A percentile compares a stretch with the other conserved stretches of the same genome.
Conservation (phyloP, 163 green algal genomes). For the Volvox carteri region DNA sequence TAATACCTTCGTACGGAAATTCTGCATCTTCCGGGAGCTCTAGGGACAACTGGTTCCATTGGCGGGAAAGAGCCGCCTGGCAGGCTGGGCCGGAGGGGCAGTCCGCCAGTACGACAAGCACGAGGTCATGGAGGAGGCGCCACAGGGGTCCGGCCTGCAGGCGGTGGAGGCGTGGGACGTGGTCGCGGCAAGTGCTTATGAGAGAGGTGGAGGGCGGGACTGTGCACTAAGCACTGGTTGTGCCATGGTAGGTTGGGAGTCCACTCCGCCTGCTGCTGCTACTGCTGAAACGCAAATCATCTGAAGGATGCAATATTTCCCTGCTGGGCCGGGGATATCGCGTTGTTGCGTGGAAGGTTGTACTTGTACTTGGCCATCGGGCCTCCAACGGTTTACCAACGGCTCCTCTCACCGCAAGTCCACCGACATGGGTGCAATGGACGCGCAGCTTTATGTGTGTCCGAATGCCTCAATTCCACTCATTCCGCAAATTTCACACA, state of each 20-base stretch:
- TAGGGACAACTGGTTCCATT: not conserved
- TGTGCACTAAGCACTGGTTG: no score
- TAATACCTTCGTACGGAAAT: constrained; percentile 10
- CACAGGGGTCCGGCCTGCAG: constrained; percentile 16
- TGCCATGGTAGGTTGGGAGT: not conserved
- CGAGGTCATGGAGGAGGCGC: constrained; percentile 33
- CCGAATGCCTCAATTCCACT: no score
- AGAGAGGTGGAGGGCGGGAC: not conserved
- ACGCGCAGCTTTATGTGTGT: no score
- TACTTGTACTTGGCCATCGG: not conserved
- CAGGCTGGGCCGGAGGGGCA: not conserved
- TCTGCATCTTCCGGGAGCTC: constrained; percentile 16
- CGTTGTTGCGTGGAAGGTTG: not conserved
- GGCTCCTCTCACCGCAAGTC: constrained; percentile 27
- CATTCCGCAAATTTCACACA: no score
- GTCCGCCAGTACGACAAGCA: not conserved
- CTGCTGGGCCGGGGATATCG: no score
- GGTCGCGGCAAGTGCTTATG: not conserved
- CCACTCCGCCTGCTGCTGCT: not conserved
- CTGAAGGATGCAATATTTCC: no score
- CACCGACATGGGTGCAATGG: no score
- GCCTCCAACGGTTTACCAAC: not conserved
- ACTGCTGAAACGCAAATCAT: no score
- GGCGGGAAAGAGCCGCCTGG: constrained; percentile 7
- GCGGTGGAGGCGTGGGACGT: not conserved